Evolutionary conservation across 495 filamentous ascomycete genomes (phyloP).

Genomic region (Chaetomidium leptoderma): DNA sequence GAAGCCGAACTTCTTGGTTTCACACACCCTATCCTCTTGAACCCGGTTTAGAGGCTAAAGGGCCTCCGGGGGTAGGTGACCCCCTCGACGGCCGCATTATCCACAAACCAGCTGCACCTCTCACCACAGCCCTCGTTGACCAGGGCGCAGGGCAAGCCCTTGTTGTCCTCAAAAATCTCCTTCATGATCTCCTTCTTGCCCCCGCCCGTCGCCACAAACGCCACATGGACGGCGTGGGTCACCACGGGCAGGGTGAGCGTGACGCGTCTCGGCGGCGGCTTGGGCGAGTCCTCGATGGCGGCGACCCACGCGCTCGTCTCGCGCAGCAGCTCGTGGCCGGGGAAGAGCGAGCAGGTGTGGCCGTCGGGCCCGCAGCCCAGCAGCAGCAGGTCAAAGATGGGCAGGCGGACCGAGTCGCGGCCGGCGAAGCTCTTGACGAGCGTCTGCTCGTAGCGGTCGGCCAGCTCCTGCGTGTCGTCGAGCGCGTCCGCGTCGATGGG

Average conservation of each 20-base stretch:
- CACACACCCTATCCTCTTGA: too few species aligned
- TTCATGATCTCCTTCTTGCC: constrained; percentile 89
- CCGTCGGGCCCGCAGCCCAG: constrained; percentile 93
- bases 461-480: constrained; percentile 83
- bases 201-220: constrained; percentile 83
- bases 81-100: constrained; percentile 73
- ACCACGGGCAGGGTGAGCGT: constrained; percentile 89
- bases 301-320: constrained; percentile 91
- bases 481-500: constrained; percentile 69
- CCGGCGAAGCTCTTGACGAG: constrained; percentile 78
- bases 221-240: constrained; percentile 74
- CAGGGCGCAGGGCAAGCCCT: constrained; percentile 79
- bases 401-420: constrained; percentile 82
- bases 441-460: constrained; percentile 88
- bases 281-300: constrained; percentile 85
- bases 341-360: constrained; percentile 95
- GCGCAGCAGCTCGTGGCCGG: constrained; percentile 77
- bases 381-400: constrained; percentile 89
- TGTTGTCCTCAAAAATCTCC: constrained; percentile 76
- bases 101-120: constrained; percentile 92
- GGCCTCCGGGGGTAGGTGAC: constrained; percentile 70
- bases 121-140: constrained; percentile 80
- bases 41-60: constrained; percentile 29
- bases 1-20: too few species aligned
- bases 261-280: constrained; percentile 86